Percentiles rank a stretch among this genome's conserved stretches.
Evolutionary conservation across 331 rosid species (phyloP).

Genomic region (Pyracantha coccinea): DNA sequence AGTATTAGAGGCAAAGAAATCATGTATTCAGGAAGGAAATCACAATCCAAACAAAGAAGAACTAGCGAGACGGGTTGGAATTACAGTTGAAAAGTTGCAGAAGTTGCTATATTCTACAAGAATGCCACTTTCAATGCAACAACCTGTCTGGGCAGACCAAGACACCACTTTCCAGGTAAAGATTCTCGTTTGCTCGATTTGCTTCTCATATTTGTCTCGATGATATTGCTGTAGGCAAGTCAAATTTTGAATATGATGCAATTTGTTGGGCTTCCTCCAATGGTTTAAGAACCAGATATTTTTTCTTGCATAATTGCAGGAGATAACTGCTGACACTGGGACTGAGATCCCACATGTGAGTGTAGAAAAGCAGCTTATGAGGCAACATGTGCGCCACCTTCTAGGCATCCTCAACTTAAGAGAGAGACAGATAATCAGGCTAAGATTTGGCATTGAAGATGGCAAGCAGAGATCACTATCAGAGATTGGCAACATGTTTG

Average conservation of each 20-base stretch:
- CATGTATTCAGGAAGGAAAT: conserved; percentile 59
- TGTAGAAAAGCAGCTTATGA: conserved; percentile 70
- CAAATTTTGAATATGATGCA: neutral
- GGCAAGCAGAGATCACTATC: conserved; percentile 49
- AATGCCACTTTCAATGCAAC: conserved; percentile 71
- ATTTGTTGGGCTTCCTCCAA: neutral
- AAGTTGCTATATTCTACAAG: conserved; percentile 49
- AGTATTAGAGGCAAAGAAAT: conserved; percentile 60
- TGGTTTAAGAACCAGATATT: neutral
- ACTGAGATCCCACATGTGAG: conserved; percentile 53
- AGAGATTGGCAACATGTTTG: conserved; percentile 57
- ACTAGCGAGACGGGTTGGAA: conserved; percentile 52
- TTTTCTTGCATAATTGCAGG: conserved; percentile 39
- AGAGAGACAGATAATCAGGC: conserved; percentile 65
- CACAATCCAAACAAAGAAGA: conserved; percentile 66
- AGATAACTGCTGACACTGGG: conserved; percentile 68
- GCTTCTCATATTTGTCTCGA: neutral
- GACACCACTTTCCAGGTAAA: conserved; percentile 76
- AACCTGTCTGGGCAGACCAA: conserved; percentile 70
- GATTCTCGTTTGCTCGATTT: conserved; percentile 2
- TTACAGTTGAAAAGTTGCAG: conserved; percentile 50
- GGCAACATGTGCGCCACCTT: conserved; percentile 62
- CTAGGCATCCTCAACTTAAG: conserved; percentile 43
- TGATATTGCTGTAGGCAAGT: neutral
- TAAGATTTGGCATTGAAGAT: conserved; percentile 78